Conservation (phyloP, 257 asterid species). For the Gynochthodes officinalis region DNA sequence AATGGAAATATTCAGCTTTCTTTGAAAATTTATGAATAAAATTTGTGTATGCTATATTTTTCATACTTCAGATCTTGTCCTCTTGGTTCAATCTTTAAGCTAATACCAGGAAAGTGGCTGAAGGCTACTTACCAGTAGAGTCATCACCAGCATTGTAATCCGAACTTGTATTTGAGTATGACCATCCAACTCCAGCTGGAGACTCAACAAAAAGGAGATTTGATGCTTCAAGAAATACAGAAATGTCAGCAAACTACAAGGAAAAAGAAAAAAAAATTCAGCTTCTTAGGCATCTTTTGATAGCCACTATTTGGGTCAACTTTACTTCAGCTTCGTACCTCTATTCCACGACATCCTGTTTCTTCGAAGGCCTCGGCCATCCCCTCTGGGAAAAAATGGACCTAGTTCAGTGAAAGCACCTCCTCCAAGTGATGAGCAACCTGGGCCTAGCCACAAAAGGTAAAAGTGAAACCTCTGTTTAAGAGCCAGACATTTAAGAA, state of each 20-base stretch:
- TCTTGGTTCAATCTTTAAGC: not conserved
- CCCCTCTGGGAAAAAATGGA: constrained; percentile 84
- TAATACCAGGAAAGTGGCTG: not conserved
- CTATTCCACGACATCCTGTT: constrained; percentile 87
- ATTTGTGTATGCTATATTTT: not conserved
- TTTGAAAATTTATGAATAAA: not conserved
- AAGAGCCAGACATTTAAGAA: not conserved
- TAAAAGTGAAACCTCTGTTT: constrained; percentile 1
- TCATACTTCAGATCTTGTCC: constrained; percentile 1
- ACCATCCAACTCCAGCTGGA: constrained; percentile 99
- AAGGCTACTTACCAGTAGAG: constrained; percentile 53
- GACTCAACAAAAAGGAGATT: constrained; percentile 96
- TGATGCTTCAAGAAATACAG: constrained; percentile 47
- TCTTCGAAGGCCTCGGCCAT: constrained; percentile 72
- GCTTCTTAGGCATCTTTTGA: not conserved
- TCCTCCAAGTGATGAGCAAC: constrained; percentile 95
- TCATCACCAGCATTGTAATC: constrained; percentile 75
- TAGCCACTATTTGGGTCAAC: not conserved
- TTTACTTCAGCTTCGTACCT: constrained; percentile 39
- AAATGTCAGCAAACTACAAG: not conserved
- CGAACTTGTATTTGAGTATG: constrained; percentile 83
- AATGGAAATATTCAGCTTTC: constrained; percentile 9
- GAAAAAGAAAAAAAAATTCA: too few relatives aligned
- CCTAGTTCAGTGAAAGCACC: constrained; percentile 98
- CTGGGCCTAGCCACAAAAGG: constrained; percentile 62